Conservation (phyloP, 495 filamentous ascomycete genomes). For the Glutinoglossum americanum region DNA sequence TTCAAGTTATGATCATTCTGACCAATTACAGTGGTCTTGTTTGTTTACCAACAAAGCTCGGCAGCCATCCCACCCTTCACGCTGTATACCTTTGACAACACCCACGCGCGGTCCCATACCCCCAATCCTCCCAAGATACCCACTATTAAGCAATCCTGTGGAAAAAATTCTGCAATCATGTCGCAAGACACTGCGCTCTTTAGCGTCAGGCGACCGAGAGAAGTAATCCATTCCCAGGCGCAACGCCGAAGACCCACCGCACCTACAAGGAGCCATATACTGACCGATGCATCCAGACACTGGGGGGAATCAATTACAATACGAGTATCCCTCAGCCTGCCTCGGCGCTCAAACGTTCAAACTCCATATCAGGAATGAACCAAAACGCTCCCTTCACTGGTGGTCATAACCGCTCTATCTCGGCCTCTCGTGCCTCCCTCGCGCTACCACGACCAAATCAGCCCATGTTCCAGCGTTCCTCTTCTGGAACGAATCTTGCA, state of each 20-base stretch:
- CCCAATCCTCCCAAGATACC: neutral
- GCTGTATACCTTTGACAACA: neutral
- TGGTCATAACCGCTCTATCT: conserved; percentile 54
- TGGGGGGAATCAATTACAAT: conserved; percentile 56
- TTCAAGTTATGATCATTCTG: neutral
- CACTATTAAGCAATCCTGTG: no score
- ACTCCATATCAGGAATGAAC: conserved; percentile 44
- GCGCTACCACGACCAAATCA: conserved; percentile 60
- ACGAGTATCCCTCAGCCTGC: conserved; percentile 67
- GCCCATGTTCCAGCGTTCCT: conserved; percentile 64
- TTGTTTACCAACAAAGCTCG: conserved; percentile 4
- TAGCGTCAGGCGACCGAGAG: conserved; percentile 50
- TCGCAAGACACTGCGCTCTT: conserved; percentile 56
- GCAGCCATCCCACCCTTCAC: neutral
- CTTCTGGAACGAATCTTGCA: conserved; percentile 51
- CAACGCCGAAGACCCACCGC: neutral
- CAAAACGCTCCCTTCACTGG: conserved; percentile 39
- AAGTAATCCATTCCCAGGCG: conserved; percentile 27
- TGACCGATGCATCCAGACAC: conserved; percentile 31
- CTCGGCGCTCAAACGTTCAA: conserved; percentile 92
- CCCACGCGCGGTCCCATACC: neutral
- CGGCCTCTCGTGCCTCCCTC: conserved; percentile 69
- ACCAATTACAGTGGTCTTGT: neutral
- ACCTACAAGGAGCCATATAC: conserved; percentile 4
- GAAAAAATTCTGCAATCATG: no score